Conservation (phyloP, 2,329 filamentous ascomycete genomes). For the Ophiostoma ips region DNA sequence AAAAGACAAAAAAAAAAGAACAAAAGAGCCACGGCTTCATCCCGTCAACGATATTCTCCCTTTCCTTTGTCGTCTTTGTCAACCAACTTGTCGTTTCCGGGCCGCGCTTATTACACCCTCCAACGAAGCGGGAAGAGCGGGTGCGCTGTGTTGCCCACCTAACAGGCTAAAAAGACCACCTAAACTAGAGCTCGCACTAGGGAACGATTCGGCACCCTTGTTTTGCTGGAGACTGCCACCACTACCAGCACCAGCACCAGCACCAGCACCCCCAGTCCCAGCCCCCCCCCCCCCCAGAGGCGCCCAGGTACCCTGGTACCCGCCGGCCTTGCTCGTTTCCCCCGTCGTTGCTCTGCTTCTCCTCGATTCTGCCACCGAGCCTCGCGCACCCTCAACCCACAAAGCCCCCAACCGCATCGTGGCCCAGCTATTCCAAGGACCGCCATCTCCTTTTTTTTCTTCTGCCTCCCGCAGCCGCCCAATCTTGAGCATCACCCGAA, state of each 20-base stretch:
- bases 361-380: background rate
- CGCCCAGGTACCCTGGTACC: background rate
- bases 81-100: background rate
- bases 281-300: background rate
- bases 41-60: too few species aligned
- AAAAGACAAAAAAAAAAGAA: too few species aligned
- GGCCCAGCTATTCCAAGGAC: background rate
- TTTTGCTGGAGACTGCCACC: background rate
- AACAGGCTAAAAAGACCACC: background rate
- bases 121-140: background rate
- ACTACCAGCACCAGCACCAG: background rate
- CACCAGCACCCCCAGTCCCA: background rate
- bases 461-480: too few species aligned
- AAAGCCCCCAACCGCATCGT: background rate
- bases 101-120: background rate
- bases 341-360: background rate
- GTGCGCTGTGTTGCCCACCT: background rate
- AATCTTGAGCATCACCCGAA: background rate
- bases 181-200: background rate
- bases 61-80: background rate
- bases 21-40: too few species aligned
- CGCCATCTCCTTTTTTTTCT: background rate
- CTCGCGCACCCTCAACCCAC: constrained; percentile 1
- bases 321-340: background rate
- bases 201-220: background rate